Percentiles rank a stretch among this genome's conserved stretches.
Conservation (phyloP, 192 early-diverging fungal genomes). For the Gamsiella multidivaricata region DNA sequence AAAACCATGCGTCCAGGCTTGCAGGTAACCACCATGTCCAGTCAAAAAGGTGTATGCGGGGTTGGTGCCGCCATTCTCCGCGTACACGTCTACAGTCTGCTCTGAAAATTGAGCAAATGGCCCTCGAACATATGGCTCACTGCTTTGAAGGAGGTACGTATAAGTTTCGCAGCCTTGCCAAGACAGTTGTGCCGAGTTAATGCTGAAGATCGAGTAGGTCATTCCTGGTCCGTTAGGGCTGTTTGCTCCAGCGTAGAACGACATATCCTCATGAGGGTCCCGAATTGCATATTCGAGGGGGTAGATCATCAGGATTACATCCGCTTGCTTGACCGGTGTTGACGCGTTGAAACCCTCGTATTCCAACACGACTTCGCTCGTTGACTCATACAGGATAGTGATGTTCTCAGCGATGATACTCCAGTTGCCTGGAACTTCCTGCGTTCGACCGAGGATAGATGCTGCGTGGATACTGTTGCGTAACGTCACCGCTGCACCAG, state of each 20-base stretch:
- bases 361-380: slow-evolving; percentile 36
- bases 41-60: slow-evolving; percentile 55
- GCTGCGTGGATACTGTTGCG: slow-evolving; percentile 46
- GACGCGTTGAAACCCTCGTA: slow-evolving; percentile 53
- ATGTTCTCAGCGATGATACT: slow-evolving; percentile 47
- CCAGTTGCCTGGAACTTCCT: slow-evolving; percentile 31
- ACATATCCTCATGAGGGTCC: slow-evolving; percentile 22
- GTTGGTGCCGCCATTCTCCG: slow-evolving; percentile 47
- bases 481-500: slow-evolving; percentile 34
- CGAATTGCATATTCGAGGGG: slow-evolving; percentile 38
- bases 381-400: slow-evolving; percentile 28
- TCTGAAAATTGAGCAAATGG: slow-evolving; percentile 52
- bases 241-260: slow-evolving; percentile 48
- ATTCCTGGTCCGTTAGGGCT: slow-evolving; percentile 53
- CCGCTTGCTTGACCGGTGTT: slow-evolving; percentile 51
- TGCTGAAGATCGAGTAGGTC: slow-evolving; percentile 54
- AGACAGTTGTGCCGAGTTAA: slow-evolving; percentile 42
- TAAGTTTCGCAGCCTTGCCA: slow-evolving; percentile 48
- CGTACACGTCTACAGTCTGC: slow-evolving; percentile 38
- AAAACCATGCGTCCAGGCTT: slow-evolving; percentile 51
- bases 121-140: slow-evolving; percentile 48
- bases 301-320: slow-evolving; percentile 48
- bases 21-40: slow-evolving; percentile 51
- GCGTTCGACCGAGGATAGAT: slow-evolving; percentile 23
- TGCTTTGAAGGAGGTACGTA: slow-evolving; percentile 44